Percentiles rank a stretch among this genome's conserved stretches.
These are phyloP conservation scores for Periconia sp. DNA, from an alignment of 2,329 filamentous ascomycete species.

Conservation along the genomic window DNA sequence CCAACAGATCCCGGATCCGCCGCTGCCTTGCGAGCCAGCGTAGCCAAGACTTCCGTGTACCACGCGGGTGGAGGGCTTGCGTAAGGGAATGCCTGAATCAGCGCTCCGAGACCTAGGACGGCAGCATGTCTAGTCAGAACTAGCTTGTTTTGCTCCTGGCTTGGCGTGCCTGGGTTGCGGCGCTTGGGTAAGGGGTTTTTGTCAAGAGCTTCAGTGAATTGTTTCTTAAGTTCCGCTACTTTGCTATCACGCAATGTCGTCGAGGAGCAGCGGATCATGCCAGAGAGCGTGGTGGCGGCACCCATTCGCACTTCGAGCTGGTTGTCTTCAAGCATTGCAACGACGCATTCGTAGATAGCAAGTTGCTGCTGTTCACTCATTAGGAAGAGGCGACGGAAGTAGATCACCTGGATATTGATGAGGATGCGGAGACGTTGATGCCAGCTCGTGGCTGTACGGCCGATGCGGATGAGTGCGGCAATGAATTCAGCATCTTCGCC, in stretches of 20 bases:
- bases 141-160: slow-evolving; percentile 72
- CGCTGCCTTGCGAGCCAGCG: slow-evolving; percentile 80
- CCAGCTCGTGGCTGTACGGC: slow-evolving; percentile 82
- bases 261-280: slow-evolving; percentile 97
- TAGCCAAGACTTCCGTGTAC: slow-evolving; percentile 91
- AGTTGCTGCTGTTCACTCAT: slow-evolving; percentile 74
- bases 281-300: slow-evolving; percentile 88
- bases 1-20: slow-evolving; percentile 90
- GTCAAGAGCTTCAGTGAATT: slow-evolving; percentile 76
- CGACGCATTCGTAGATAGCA: slow-evolving; percentile 86
- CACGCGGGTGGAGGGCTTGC: slow-evolving; percentile 86
- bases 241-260: slow-evolving; percentile 74
- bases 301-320: slow-evolving; percentile 94
- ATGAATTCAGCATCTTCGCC: slow-evolving; percentile 87
- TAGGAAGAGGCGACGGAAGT: slow-evolving; percentile 93
- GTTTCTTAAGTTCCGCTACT: slow-evolving; percentile 71
- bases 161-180: slow-evolving; percentile 63
- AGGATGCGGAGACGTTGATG: slow-evolving; percentile 92
- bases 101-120: slow-evolving; percentile 83
- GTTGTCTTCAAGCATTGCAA: slow-evolving; percentile 86
- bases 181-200: slow-evolving; percentile 85
- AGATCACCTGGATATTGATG: slow-evolving; percentile 98
- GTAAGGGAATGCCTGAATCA: slow-evolving; percentile 96
- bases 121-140: slow-evolving; percentile 85
- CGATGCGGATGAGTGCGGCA: slow-evolving; percentile 81